Evolutionary conservation across 768 basidiomycete species (phyloP).

Genomic region (Boletus reticuloceps): DNA sequence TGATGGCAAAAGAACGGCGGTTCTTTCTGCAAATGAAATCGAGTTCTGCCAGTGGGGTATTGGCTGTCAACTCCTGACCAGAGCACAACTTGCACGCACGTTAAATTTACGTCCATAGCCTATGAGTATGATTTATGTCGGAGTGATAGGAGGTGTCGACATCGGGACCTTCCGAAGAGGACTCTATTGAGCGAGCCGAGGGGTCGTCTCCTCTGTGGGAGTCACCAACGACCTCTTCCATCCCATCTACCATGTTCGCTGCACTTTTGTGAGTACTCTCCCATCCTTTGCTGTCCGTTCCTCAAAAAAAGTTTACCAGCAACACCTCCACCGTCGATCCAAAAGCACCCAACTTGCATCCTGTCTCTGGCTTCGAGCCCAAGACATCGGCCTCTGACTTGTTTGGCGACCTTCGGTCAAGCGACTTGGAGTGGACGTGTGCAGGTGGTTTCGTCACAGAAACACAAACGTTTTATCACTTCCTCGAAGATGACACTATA

Average conservation of each 20-base stretch:
- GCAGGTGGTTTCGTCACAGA: slow-evolving; percentile 84
- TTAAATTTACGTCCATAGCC: too few relatives aligned
- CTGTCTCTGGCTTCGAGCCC: slow-evolving; percentile 57
- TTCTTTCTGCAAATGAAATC: too few relatives aligned
- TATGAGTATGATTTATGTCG: too few relatives aligned
- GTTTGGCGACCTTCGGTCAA: slow-evolving; percentile 70
- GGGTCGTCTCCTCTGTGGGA: not conserved
- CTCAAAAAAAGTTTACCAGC: slow-evolving; percentile 32
- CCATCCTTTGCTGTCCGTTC: not conserved
- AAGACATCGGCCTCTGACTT: slow-evolving; percentile 53
- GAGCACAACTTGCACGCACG: too few relatives aligned
- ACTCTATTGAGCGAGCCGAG: not conserved
- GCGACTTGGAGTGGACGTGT: slow-evolving; percentile 83
- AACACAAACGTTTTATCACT: slow-evolving; percentile 85
- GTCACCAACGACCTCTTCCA: not conserved
- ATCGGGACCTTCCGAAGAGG: slow-evolving; percentile 3
- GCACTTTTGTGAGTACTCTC: slow-evolving; percentile 68
- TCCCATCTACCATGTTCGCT: slow-evolving; percentile 61
- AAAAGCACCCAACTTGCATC: slow-evolving; percentile 75
- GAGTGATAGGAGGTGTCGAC: not conserved
- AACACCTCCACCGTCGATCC: slow-evolving; percentile 59
- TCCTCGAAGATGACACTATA: slow-evolving; percentile 74
- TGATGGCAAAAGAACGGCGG: too few relatives aligned
- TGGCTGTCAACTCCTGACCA: too few relatives aligned
- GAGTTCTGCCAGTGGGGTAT: too few relatives aligned